Conservation (phyloP, 257 asterid genomes). For the Henckelia pumila region DNA sequence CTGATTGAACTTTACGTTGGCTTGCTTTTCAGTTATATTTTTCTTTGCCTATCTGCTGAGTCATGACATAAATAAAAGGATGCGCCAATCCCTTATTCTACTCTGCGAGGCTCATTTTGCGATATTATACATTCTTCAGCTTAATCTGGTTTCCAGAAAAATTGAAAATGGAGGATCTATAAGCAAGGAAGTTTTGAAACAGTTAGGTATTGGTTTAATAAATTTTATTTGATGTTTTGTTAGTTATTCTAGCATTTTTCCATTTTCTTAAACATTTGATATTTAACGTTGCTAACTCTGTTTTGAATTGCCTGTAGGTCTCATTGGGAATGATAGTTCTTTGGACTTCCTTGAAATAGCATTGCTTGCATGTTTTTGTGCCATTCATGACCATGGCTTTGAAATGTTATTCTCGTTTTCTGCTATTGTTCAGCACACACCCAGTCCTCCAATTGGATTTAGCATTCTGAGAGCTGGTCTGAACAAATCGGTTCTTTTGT, state of each 20-base stretch:
- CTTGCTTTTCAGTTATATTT: slow-evolving; percentile 78
- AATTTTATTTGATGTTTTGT: slow-evolving; percentile 25
- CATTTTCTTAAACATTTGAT: slow-evolving; percentile 9
- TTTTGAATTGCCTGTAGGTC: slow-evolving; percentile 58
- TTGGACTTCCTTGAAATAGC: slow-evolving; percentile 88
- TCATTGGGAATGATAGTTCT: slow-evolving; percentile 68
- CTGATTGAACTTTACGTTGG: slow-evolving; percentile 32
- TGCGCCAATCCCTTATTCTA: slow-evolving; percentile 82
- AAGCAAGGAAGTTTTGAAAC: slow-evolving; percentile 65
- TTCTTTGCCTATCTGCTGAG: slow-evolving; percentile 84
- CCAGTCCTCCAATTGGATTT: slow-evolving; percentile 89
- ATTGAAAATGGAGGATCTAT: slow-evolving; percentile 65
- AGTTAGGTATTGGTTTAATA: slow-evolving; percentile 65
- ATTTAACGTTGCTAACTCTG: slow-evolving; percentile 23
- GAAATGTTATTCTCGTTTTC: slow-evolving; percentile 90
- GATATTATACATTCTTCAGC: slow-evolving; percentile 80
- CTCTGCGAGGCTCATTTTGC: slow-evolving; percentile 95
- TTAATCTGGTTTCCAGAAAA: slow-evolving; percentile 66
- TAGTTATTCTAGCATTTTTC: slow-evolving; percentile 21
- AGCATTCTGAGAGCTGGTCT: slow-evolving; percentile 95
- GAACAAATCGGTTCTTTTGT: slow-evolving; percentile 95
- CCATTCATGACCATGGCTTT: slow-evolving; percentile 89
- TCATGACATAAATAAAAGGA: slow-evolving; percentile 66
- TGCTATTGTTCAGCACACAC: slow-evolving; percentile 81
- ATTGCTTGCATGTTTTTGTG: slow-evolving; percentile 89